Evolutionary conservation across 192 early-diverging fungal genomes (phyloP).

Genomic region (Podila epicladia): DNA sequence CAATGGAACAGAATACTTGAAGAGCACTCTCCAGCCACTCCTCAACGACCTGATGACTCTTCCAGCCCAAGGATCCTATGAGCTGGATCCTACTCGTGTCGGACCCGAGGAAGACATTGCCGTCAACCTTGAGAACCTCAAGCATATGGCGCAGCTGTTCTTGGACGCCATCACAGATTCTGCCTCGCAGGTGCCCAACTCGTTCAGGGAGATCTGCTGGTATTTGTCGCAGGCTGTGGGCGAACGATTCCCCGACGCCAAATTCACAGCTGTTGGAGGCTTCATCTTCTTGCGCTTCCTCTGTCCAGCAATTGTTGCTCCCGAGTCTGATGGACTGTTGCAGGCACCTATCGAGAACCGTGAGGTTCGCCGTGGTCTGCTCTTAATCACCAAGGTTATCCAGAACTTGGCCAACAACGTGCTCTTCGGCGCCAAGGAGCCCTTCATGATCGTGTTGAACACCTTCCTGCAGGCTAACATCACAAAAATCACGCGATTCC

Average conservation of each 20-base stretch:
- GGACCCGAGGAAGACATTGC: slow-evolving; percentile 70
- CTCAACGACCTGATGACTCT: slow-evolving; percentile 73
- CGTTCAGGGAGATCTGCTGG: slow-evolving; percentile 85
- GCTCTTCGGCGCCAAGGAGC: slow-evolving; percentile 94
- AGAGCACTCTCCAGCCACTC: slow-evolving; percentile 81
- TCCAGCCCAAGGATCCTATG: slow-evolving; percentile 82
- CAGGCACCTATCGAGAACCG: slow-evolving; percentile 61
- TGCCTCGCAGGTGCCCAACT: slow-evolving; percentile 71
- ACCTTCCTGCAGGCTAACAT: slow-evolving; percentile 87
- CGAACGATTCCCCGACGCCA: slow-evolving; percentile 85
- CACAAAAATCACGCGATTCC: slow-evolving; percentile 79
- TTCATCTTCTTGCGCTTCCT: slow-evolving; percentile 97
- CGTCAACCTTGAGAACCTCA: slow-evolving; percentile 83
- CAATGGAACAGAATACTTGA: slow-evolving; percentile 84
- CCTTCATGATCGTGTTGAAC: slow-evolving; percentile 94
- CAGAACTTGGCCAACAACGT: slow-evolving; percentile 97
- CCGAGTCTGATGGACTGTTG: slow-evolving; percentile 84
- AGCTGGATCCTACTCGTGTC: slow-evolving; percentile 87
- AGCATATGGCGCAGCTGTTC: slow-evolving; percentile 76
- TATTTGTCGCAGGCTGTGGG: slow-evolving; percentile 81
- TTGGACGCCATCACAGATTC: slow-evolving; percentile 88
- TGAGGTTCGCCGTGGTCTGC: slow-evolving; percentile 83
- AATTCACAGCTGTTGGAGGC: slow-evolving; percentile 88
- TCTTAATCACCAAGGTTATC: slow-evolving; percentile 94
- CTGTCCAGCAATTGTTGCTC: slow-evolving; percentile 94